Conservation (phyloP, 2,329 filamentous ascomycete genomes). For the Exophiala oligosperma region DNA sequence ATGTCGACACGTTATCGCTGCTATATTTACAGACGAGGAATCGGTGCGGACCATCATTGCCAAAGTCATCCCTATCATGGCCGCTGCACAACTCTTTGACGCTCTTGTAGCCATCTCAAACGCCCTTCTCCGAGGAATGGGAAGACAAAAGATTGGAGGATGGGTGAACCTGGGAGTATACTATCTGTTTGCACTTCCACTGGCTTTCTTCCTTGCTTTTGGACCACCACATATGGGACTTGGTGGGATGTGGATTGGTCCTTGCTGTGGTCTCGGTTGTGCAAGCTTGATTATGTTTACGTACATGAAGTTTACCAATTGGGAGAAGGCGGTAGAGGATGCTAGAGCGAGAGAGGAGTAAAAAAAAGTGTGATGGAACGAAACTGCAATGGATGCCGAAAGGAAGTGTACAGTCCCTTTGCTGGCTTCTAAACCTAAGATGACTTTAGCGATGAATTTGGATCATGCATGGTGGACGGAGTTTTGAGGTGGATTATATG, state of each 20-base stretch:
- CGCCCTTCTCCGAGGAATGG: constrained; percentile 75
- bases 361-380: not conserved
- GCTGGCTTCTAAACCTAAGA: too few species aligned
- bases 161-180: constrained; percentile 77
- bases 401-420: too few species aligned
- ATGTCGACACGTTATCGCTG: constrained; percentile 67
- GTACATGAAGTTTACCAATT: constrained; percentile 53
- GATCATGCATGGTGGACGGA: too few species aligned
- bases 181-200: constrained; percentile 73
- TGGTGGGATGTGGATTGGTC: constrained; percentile 69
- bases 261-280: constrained; percentile 66
- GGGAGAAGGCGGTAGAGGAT: constrained; percentile 53
- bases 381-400: too few species aligned
- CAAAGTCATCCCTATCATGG: constrained; percentile 67
- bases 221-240: constrained; percentile 66
- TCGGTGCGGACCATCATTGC: constrained; percentile 64
- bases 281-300: constrained; percentile 78
- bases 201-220: constrained; percentile 71
- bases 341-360: constrained; percentile 37
- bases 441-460: too few species aligned
- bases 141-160: constrained; percentile 76
- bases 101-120: constrained; percentile 70
- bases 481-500: too few species aligned
- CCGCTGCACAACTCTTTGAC: constrained; percentile 80
- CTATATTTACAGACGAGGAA: constrained; percentile 66